Conservation (phyloP, 2,329 filamentous ascomycete genomes). For the Nigrograna mackinnonii region DNA sequence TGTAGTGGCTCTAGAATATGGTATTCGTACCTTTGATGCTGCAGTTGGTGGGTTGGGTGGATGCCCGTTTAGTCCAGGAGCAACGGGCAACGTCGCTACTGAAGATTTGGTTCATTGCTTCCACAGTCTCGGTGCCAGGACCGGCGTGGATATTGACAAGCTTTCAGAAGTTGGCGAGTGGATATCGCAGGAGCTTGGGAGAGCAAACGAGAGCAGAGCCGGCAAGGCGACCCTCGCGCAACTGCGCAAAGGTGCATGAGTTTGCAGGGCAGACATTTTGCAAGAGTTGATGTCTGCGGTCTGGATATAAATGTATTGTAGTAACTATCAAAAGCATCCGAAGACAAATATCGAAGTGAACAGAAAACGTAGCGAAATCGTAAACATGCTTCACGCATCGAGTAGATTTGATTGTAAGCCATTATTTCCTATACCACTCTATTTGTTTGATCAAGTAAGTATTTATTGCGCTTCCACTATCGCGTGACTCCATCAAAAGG, state of each 20-base stretch:
- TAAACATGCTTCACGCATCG: too few relatives aligned
- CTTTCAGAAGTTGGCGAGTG: conserved; percentile 42
- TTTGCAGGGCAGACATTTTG: not conserved
- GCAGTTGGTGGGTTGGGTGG: conserved; percentile 81
- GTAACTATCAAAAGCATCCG: too few relatives aligned
- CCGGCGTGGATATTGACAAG: conserved; percentile 60
- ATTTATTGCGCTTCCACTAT: too few relatives aligned
- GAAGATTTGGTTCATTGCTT: conserved; percentile 81
- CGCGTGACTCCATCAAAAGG: too few relatives aligned
- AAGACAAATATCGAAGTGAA: too few relatives aligned
- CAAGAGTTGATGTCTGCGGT: too few relatives aligned
- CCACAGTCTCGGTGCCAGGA: conserved; percentile 73
- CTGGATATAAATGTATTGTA: too few relatives aligned
- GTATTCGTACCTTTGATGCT: conserved; percentile 77
- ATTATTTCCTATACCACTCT: too few relatives aligned
- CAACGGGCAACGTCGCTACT: conserved; percentile 83
- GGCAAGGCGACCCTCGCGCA: conserved; percentile 42
- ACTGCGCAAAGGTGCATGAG: conserved; percentile 23
- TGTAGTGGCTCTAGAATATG: conserved; percentile 75
- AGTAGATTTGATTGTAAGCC: too few relatives aligned
- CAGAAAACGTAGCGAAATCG: too few relatives aligned
- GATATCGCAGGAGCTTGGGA: conserved; percentile 40
- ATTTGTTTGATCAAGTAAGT: too few relatives aligned
- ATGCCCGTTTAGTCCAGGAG: conserved; percentile 83
- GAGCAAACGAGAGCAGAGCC: conserved; percentile 41